A percentile compares a stretch with the other conserved stretches of the same genome.
phyloP scores from a whole-genome alignment of 345 rosid genomes.

The Fremontodendron californicum region DNA sequence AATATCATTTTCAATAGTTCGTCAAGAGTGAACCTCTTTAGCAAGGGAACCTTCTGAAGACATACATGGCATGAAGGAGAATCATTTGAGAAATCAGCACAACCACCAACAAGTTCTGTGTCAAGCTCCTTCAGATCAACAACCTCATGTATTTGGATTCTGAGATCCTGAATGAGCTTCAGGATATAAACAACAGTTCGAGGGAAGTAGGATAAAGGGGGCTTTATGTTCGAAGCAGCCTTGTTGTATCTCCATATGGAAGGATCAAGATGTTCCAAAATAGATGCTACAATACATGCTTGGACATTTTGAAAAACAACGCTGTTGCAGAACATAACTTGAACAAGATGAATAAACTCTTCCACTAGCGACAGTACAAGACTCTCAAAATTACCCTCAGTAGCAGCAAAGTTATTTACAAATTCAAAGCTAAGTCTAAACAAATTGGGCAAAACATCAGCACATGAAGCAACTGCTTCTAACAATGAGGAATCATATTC shows the following conservation, averaged over 20 bases:
- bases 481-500: conserved; percentile 59
- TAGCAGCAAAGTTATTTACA: conserved; percentile 42
- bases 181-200: conserved; percentile 54
- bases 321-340: conserved; percentile 59
- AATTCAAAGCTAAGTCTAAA: conserved; percentile 60
- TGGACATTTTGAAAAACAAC: conserved; percentile 56
- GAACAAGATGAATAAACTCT: conserved; percentile 80
- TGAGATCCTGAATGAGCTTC: conserved; percentile 74
- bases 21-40: conserved; percentile 51
- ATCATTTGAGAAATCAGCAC: conserved; percentile 30
- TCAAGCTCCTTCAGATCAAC: conserved; percentile 51
- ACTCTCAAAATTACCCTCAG: conserved; percentile 72
- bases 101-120: conserved; percentile 29
- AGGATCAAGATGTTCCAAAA: conserved; percentile 63
- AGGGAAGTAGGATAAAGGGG: conserved; percentile 77
- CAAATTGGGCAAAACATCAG: conserved; percentile 56
- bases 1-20: conserved; percentile 63
- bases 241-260: conserved; percentile 67
- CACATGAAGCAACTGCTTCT: conserved; percentile 61
- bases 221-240: conserved; percentile 44
- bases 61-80: conserved; percentile 47
- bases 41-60: conserved; percentile 59
- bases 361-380: conserved; percentile 62
- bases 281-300: conserved; percentile 67
- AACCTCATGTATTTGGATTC: conserved; percentile 44